Base-by-base conservation (phyloP, 805 yeast genomes). In the Starmera quercuum region DNA sequence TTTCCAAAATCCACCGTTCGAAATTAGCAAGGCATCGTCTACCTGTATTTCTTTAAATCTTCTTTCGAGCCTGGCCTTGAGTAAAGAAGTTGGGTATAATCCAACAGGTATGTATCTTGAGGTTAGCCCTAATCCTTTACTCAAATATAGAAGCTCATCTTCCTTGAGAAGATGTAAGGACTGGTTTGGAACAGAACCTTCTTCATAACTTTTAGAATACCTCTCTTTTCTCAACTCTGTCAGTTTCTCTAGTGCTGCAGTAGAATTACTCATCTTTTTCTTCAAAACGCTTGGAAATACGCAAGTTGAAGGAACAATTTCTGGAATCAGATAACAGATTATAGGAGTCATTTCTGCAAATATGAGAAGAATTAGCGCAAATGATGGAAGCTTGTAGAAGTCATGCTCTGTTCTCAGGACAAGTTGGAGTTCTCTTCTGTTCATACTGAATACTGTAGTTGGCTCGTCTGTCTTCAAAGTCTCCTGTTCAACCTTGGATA, bases 241-340 rank as follows among this genome's bases (percentile, higher is more conserved):
- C 21, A 51, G 36, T n/a, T 37, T 32, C 2, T 28, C 31, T 16
- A 39, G 42, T 15, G 54, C 39, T 24, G 37, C 38, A 16, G 36
- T 34, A 40, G 47, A 36, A 35, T 53, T 62, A 58, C 57, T 31
- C 53, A 52, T 35, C 53, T 59, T 26, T 33, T 56, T 63, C 14
- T 48, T 43, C 15, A 49, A 47, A 6, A 54, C 47, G 5, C 58
- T 54, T 2, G 80, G 79, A 21, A 74, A 57, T 8, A 71, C 58
- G 50, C 82, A 76, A 9, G 80, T 75, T 57, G 66, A 67, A 8
- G 82, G 79, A 1, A 77, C 66, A 5, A 76, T 46, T 40, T 69
- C 71, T 0, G 83, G 83, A 32, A 74, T 48, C 4, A 61, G 49
- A 34, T 65, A 71, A 46, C 79, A 73, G 5, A 77, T 40, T 2